Conservation (phyloP, 352 stramenopile species). For the Globisporangium cylindrosporum region DNA sequence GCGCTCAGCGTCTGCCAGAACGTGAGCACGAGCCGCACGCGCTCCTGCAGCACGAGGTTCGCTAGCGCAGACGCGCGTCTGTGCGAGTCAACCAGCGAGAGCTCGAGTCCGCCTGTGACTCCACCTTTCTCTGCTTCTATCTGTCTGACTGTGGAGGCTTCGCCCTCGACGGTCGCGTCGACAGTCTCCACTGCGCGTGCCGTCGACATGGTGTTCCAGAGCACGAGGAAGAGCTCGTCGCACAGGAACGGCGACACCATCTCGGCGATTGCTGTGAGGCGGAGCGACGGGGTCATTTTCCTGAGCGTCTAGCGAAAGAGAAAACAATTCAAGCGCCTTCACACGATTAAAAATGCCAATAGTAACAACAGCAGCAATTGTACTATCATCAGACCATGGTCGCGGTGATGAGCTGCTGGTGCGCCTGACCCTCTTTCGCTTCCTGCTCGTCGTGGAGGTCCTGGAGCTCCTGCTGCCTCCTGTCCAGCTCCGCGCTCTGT, state of each 20-base stretch:
- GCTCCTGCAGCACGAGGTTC: conserved; percentile 54
- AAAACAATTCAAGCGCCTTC: neutral
- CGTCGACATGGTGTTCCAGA: conserved; percentile 63
- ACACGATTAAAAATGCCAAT: neutral
- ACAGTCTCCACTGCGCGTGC: conserved; percentile 17
- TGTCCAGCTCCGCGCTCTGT: conserved; percentile 16
- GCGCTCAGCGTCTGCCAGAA: conserved; percentile 50
- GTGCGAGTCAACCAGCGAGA: conserved; percentile 26
- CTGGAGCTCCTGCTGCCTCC: conserved; percentile 18
- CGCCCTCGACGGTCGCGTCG: conserved; percentile 13
- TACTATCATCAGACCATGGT: conserved; percentile 4
- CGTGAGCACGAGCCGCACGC: conserved; percentile 48
- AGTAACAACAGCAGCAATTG: neutral
- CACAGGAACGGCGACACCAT: conserved; percentile 47
- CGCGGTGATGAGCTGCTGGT: conserved; percentile 29
- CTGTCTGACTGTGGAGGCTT: neutral
- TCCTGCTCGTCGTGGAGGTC: conserved; percentile 19
- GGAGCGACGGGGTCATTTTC: conserved; percentile 33
- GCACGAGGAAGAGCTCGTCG: conserved; percentile 51
- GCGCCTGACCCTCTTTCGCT: conserved; percentile 19
- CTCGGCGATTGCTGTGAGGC: conserved; percentile 34
- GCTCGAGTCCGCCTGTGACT: neutral
- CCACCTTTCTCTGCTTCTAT: neutral
- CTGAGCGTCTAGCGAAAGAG: conserved; percentile 18
- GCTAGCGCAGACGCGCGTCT: conserved; percentile 41